A percentile compares a stretch with the other conserved stretches of the same genome.
Evolutionary conservation across 2,329 filamentous ascomycete genomes (phyloP).

Genomic region (Xylaria multiplex): DNA sequence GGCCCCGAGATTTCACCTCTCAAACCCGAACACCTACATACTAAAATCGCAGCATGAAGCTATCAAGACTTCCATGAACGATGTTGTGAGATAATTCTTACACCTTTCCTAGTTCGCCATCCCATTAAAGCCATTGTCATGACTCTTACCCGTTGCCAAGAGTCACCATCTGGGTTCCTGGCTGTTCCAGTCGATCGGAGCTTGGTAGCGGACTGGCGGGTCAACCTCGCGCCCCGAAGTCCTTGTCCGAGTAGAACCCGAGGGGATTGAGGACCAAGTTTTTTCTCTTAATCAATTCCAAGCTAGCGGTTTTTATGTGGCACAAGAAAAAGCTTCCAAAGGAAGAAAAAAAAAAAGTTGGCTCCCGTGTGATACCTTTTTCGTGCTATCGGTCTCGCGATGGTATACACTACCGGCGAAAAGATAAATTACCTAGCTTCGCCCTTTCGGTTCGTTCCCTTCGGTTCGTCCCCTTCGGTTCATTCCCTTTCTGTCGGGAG

Average conservation of each 20-base stretch:
- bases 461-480: background rate
- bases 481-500: too few species aligned
- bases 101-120: conserved; percentile 11
- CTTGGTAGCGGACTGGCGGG: conserved; percentile 39
- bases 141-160: conserved; percentile 33
- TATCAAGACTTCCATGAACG: conserved; percentile 1
- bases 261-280: conserved; percentile 6
- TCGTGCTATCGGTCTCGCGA: conserved; percentile 20
- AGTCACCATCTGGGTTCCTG: conserved; percentile 24
- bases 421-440: conserved; percentile 17
- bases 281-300: conserved; percentile 4
- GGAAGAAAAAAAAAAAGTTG: background rate
- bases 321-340: background rate
- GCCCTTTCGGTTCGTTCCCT: conserved; percentile 24
- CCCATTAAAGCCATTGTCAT: conserved; percentile 21
- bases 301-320: conserved; percentile 2
- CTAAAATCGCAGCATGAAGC: conserved; percentile 7
- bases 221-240: conserved; percentile 39
- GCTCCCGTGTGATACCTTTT: background rate
- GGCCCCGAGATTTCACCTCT: conserved; percentile 12
- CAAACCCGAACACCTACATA: background rate
- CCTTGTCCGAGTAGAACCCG: conserved; percentile 30
- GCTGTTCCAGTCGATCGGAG: conserved; percentile 33
- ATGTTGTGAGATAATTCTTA: conserved; percentile 19
- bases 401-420: background rate